Conservation (phyloP, 768 basidiomycete genomes). For the Naganishia randhawae region DNA sequence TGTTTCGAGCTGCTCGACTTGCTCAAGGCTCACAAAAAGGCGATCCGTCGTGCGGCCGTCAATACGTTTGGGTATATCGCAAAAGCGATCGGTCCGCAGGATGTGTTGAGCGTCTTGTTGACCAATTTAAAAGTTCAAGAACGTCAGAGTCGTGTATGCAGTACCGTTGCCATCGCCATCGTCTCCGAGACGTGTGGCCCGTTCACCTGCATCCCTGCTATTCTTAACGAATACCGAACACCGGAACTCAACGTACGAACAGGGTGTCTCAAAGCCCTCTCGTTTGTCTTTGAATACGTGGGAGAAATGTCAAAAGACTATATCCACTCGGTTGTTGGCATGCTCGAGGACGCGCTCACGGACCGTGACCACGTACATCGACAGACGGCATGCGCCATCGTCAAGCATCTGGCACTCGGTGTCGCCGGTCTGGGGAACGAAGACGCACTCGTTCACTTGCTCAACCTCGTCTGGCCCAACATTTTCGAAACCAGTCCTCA, state of each 20-base stretch:
- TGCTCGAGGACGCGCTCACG: constrained; percentile 96
- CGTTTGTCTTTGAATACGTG: constrained; percentile 99
- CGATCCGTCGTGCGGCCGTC: constrained; percentile 95
- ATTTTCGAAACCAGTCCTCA: constrained; percentile 98
- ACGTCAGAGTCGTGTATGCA: constrained; percentile 96
- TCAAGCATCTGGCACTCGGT: constrained; percentile 94
- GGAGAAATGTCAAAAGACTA: constrained; percentile 95
- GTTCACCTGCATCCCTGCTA: constrained; percentile 98
- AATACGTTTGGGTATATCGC: constrained; percentile 99
- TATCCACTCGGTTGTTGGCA: constrained; percentile 91
- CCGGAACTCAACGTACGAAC: constrained; percentile 98
- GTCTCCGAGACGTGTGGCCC: constrained; percentile 53
- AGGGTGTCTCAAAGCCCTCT: constrained; percentile 94
- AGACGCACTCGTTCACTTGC: constrained; percentile 93
- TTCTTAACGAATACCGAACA: constrained; percentile 96
- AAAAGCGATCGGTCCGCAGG: constrained; percentile 97
- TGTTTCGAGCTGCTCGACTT: constrained; percentile 96
- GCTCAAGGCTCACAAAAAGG: constrained; percentile 98
- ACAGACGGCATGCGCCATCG: constrained; percentile 95
- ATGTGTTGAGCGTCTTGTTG: constrained; percentile 88
- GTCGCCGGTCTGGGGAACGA: constrained; percentile 96
- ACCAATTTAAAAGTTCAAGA: constrained; percentile 98
- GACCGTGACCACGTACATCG: constrained; percentile 98
- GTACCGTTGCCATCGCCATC: constrained; percentile 88
- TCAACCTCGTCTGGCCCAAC: constrained; percentile 99